Base-by-base conservation (phyloP, 139 green algal genomes). In the Picochlorum sp. region DNA sequence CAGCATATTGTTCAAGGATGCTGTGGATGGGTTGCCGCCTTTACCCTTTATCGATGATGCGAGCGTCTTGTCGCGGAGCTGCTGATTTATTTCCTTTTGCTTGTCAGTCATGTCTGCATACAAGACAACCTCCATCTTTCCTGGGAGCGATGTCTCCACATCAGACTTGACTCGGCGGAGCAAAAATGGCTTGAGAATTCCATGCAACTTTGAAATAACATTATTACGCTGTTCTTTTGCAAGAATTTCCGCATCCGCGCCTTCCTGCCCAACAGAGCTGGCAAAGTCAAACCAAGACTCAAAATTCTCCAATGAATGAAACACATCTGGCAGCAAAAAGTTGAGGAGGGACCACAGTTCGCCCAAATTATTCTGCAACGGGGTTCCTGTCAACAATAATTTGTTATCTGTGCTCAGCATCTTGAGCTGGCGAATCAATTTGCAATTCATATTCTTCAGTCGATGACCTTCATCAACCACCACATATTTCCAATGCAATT, bases 311-410 rank as follows among this genome's bases (percentile, higher is more conserved):
- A 95, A 72, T 52, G 64, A 80, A 52, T 46, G 72, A 74, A 97
- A 98, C 24, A 96, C 76, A 37, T 96, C 78, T 4, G 94, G 90
- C 68, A 98, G 82, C 63, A 98, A 74, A 82, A 98, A 99, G 82
- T 97, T 98, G 49, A 99, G 82, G 56, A 99, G 80, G 24, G 79
- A 91, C 93, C 93, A 99, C 61, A 99, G 80, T 84, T 99, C 94
- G 13, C 68, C 60, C 52, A 98, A 83, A 76, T 97, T 96, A 85
- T 99, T 99, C 76, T 99, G 94, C 61, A 99, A 81, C 16, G 94
- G 94, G 0, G 94, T 99, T 64, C 89, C 93, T 46, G 94, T 94
- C 8, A 99, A 86, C 64, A 99, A 84, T 65, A 98, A 80, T 69
- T 89, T 88, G 75, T 92, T 95, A 28, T 89, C 80, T 5, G 74